Conservation (phyloP, 2,329 filamentous ascomycete genomes). For the Penicillium sp. region DNA sequence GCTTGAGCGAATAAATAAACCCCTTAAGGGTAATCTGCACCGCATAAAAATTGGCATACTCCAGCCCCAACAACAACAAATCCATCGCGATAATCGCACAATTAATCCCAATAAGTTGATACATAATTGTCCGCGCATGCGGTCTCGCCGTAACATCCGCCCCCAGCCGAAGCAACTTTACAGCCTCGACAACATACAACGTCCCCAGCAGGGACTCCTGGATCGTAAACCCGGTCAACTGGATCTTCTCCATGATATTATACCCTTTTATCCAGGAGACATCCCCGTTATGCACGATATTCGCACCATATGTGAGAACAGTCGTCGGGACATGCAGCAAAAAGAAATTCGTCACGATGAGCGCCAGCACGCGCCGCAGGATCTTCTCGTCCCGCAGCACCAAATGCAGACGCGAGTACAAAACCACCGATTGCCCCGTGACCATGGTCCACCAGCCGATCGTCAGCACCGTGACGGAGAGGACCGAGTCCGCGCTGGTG, state of each 20-base stretch:
- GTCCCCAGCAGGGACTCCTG: conserved; percentile 51
- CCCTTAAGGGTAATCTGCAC: conserved; percentile 46
- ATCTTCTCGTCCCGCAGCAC: conserved; percentile 54
- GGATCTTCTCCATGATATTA: conserved; percentile 48
- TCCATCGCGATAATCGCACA: conserved; percentile 51
- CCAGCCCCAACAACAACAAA: conserved; percentile 42
- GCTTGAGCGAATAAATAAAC: conserved; percentile 41
- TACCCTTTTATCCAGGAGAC: conserved; percentile 42
- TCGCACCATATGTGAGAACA: conserved; percentile 54
- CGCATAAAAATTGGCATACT: conserved; percentile 44
- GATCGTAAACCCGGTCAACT: conserved; percentile 49
- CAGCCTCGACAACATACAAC: conserved; percentile 57
- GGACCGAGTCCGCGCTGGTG: conserved; percentile 29
- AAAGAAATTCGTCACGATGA: conserved; percentile 60
- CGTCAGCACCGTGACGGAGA: conserved; percentile 47
- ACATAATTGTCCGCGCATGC: conserved; percentile 39
- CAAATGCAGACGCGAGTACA: conserved; percentile 65
- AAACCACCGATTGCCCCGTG: conserved; percentile 61
- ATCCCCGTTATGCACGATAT: conserved; percentile 23
- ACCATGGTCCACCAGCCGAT: conserved; percentile 63
- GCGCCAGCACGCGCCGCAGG: conserved; percentile 54
- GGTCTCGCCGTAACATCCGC: conserved; percentile 22
- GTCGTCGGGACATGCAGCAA: conserved; percentile 57
- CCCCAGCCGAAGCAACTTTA: conserved; percentile 46
- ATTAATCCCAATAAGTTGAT: conserved; percentile 51